Evolutionary conservation across 345 rosid genomes (phyloP).

Genomic region (Draba incana): DNA sequence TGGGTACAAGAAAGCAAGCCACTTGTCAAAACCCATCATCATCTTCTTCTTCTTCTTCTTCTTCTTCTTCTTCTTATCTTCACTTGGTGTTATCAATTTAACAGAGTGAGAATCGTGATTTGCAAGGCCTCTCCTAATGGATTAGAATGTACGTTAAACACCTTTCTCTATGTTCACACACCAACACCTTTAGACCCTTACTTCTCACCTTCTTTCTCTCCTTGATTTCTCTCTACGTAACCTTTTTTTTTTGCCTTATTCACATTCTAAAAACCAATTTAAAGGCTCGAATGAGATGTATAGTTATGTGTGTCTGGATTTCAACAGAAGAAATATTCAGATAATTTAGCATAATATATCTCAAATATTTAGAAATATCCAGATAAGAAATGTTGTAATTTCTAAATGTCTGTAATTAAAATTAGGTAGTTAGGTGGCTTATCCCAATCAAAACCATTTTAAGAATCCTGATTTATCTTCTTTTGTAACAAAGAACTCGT

Average conservation of each 20-base stretch:
- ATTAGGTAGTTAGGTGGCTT: slow-evolving; percentile 34
- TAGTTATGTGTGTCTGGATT: slow-evolving; percentile 22
- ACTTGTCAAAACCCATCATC: slow-evolving; percentile 38
- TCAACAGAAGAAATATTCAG: slow-evolving; percentile 3
- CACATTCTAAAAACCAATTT: slow-evolving; percentile 22
- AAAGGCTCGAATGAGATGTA: background rate
- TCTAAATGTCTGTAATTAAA: background rate
- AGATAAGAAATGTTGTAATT: too few relatives aligned
- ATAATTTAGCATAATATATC: background rate
- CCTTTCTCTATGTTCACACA: slow-evolving; percentile 39
- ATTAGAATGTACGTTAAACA: slow-evolving; percentile 41
- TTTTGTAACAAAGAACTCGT: background rate
- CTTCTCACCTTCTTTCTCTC: slow-evolving; percentile 41
- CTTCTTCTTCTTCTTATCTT: slow-evolving; percentile 11
- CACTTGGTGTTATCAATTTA: slow-evolving; percentile 27
- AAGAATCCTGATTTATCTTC: background rate
- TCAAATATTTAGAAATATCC: background rate
- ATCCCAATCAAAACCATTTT: slow-evolving; percentile 23
- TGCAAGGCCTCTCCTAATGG: slow-evolving; percentile 31
- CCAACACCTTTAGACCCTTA: slow-evolving; percentile 40
- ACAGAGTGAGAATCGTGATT: slow-evolving; percentile 33
- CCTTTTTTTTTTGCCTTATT: slow-evolving; percentile 19
- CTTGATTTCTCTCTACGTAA: slow-evolving; percentile 34
- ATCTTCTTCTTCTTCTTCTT: slow-evolving; percentile 15
- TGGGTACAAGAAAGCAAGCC: slow-evolving; percentile 36